Evolutionary conservation across 176 grass and related monocot species (phyloP), one percentile per base, ranked within the genome.

Genomic region (Zoysia japonica): DNA sequence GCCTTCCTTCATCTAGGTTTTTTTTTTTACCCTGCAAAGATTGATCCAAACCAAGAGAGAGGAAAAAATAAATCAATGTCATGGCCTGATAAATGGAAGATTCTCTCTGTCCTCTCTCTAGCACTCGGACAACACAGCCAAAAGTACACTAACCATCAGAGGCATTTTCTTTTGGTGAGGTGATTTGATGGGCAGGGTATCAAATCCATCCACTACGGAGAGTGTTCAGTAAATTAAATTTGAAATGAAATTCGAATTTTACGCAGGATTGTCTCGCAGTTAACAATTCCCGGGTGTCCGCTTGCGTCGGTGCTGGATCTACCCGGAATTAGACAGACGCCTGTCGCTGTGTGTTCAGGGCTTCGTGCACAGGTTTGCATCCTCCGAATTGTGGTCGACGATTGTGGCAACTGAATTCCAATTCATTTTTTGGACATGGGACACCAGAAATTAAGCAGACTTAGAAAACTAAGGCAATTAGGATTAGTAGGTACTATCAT

Each of bases 41-140:
- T 43, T 19, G 63, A 16, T 79, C 48, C 11, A 47, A 60, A 16
- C 38, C n/a, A 50, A 41, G 16, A 15, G 62, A 12, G 47, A 42
- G 9, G 65, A 60, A 11, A 45, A 56, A 83, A 72, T 59, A 9
- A 55, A 60, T 55, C 17, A 46, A 46, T 67, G 73, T 52, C 71
- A 57, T 82, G 46, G 67, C 67, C 67, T 72, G 78, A 89, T 73
- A 20, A 82, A 68, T 74, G 15, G 60, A 85, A 89, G 78, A 89
- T 82, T 85, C 72, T 65, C 49, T 43, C 11, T 82, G 66, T 89
- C 82, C 77, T 61, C 66, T 76, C 60, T 28, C 39, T 42, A 47
- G 66, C 61, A 72, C 43, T 54, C 3, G 49, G 78, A 65, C 78
- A 39, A 36, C 63, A 37, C 52, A 65, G 52, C 67, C 78, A 43